Percentiles rank a stretch among this genome's conserved stretches.
These are phyloP conservation scores for Harrya chromipes DNA, from an alignment of 768 basidiomycete species.

Conservation along the genomic window DNA sequence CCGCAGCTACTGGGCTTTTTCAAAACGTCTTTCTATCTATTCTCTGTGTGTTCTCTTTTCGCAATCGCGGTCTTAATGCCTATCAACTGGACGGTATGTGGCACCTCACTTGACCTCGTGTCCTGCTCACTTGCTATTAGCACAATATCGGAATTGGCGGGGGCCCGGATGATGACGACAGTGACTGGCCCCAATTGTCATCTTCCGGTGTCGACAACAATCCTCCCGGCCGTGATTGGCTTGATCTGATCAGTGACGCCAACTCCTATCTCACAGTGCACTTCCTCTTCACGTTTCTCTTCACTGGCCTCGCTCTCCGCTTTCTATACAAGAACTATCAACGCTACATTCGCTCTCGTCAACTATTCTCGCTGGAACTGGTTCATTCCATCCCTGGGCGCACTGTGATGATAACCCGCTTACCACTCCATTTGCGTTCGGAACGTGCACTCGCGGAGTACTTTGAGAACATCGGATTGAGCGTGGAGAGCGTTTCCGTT, in stretches of 20 bases:
- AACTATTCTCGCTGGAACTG: slow-evolving; percentile 91
- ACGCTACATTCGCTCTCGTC: slow-evolving; percentile 84
- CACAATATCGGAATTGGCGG: slow-evolving; percentile 72
- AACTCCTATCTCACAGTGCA: slow-evolving; percentile 88
- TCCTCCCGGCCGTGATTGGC: slow-evolving; percentile 57
- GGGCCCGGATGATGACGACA: slow-evolving; percentile 36
- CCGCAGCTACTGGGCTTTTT: slow-evolving; percentile 89
- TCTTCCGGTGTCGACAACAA: slow-evolving; percentile 19
- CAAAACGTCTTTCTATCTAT: slow-evolving; percentile 92
- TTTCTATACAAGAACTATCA: slow-evolving; percentile 89
- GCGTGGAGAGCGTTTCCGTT: slow-evolving; percentile 90
- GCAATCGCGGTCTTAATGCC: slow-evolving; percentile 90
- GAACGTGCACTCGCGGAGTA: slow-evolving; percentile 89
- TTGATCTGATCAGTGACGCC: slow-evolving; percentile 87
- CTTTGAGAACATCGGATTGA: slow-evolving; percentile 84
- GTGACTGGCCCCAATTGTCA: slow-evolving; percentile 44
- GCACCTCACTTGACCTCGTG: not conserved
- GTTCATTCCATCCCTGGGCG: slow-evolving; percentile 94
- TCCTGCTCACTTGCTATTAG: slow-evolving; percentile 33
- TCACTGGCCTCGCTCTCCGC: slow-evolving; percentile 81
- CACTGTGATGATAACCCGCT: slow-evolving; percentile 82
- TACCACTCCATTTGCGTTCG: slow-evolving; percentile 81
- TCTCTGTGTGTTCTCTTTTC: slow-evolving; percentile 80
- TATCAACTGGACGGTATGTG: slow-evolving; percentile 82
- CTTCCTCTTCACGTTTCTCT: slow-evolving; percentile 90